Evolutionary conservation across 306 rosid genomes (phyloP).

Genomic region (Malus sieversii): DNA sequence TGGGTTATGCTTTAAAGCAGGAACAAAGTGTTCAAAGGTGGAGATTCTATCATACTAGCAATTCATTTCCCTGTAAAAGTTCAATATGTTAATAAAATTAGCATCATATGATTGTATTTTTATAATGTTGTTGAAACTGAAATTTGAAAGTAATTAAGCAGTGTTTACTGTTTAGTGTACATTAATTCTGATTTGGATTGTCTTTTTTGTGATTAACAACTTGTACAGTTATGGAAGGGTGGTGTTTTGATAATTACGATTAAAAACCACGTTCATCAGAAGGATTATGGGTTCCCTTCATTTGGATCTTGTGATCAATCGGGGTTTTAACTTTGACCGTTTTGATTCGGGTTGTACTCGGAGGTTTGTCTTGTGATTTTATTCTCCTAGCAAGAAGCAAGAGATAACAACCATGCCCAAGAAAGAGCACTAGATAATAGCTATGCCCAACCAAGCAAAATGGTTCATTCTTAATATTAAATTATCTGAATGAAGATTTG

Average conservation of each 20-base stretch:
- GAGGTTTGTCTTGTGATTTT: background rate
- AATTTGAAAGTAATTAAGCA: background rate
- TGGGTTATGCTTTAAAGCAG: background rate
- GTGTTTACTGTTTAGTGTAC: too few relatives aligned
- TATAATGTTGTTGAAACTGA: background rate
- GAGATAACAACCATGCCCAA: background rate
- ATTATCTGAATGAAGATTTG: too few relatives aligned
- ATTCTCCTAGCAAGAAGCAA: background rate
- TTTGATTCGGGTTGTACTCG: background rate
- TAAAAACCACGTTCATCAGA: background rate
- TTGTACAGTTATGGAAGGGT: background rate
- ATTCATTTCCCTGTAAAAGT: background rate
- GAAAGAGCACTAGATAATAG: too few relatives aligned
- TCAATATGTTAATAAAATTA: background rate
- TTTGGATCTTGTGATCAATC: background rate
- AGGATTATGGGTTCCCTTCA: background rate
- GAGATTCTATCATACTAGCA: background rate
- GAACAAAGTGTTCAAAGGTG: background rate
- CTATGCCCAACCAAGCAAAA: background rate
- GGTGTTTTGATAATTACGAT: background rate
- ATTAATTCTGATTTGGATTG: too few relatives aligned
- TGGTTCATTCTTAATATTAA: background rate
- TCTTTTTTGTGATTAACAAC: background rate
- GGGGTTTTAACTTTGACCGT: background rate
- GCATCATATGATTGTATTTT: background rate